These are phyloP conservation scores for Pleurotus platypus DNA, from an alignment of 768 basidiomycete genomes.

Conservation along the genomic window DNA sequence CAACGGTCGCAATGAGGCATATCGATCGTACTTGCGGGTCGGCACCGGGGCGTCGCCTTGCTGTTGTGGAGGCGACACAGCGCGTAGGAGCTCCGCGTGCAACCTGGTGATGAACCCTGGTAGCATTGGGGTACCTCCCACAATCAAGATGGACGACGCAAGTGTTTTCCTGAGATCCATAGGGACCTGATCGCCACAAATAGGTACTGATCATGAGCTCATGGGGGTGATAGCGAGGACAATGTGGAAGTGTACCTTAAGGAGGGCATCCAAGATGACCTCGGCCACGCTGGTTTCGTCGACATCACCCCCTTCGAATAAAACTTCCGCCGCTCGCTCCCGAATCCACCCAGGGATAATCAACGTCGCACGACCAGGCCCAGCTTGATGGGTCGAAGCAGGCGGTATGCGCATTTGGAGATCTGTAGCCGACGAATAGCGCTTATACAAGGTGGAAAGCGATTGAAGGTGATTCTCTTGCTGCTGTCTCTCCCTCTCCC, in stretches of 20 bases:
- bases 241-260: conserved; percentile 57
- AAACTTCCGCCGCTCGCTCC: conserved; percentile 85
- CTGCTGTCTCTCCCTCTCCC: conserved; percentile 27
- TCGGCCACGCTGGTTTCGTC: conserved; percentile 86
- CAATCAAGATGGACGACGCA: conserved; percentile 79
- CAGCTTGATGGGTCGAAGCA: conserved; percentile 60
- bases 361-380: conserved; percentile 74
- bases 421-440: conserved; percentile 76
- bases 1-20: conserved; percentile 68
- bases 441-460: conserved; percentile 65
- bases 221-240: background rate
- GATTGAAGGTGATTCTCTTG: conserved; percentile 58
- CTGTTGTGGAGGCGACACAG: conserved; percentile 39
- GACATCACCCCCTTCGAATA: conserved; percentile 88
- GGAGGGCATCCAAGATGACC: conserved; percentile 69
- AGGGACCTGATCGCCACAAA: conserved; percentile 55
- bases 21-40: conserved; percentile 67
- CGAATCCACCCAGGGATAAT: conserved; percentile 94
- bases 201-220: background rate
- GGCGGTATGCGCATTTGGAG: conserved; percentile 67
- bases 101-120: conserved; percentile 91
- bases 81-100: conserved; percentile 70
- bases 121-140: conserved; percentile 87
- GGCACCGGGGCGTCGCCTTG: conserved; percentile 19
- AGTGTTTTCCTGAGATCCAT: conserved; percentile 86